These are phyloP conservation scores for Bacterosira constricta DNA, from an alignment of 108 stramenopile genomes.

Conservation along the genomic window DNA sequence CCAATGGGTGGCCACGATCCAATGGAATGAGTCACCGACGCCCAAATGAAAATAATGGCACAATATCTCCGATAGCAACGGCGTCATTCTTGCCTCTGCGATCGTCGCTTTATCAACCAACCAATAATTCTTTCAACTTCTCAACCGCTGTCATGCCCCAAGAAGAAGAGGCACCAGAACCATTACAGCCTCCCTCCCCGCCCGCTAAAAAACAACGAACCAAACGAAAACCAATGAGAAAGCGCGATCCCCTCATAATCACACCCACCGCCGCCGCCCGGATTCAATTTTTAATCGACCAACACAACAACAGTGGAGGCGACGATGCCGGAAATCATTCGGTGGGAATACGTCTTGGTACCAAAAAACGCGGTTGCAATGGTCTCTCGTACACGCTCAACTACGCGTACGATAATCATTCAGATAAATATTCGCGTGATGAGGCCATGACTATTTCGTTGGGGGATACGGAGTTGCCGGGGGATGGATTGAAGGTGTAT, in stretches of 20 bases:
- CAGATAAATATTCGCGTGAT: conserved; percentile 60
- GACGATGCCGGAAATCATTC: conserved; percentile 22
- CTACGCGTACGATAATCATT: conserved; percentile 83
- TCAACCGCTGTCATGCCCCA: conserved; percentile 22
- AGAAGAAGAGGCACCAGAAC: background rate
- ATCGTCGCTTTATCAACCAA: background rate
- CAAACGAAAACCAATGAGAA: conserved; percentile 11
- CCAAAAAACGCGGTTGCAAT: conserved; percentile 97
- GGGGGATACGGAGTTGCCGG: conserved; percentile 50
- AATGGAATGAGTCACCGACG: too few relatives aligned
- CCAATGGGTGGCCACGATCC: too few relatives aligned
- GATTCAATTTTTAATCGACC: conserved; percentile 29
- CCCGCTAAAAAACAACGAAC: conserved; percentile 3
- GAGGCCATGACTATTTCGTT: conserved; percentile 55
- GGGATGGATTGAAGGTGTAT: conserved; percentile 84
- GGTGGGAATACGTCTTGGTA: conserved; percentile 94
- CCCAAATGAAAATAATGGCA: too few relatives aligned
- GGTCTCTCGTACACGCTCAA: conserved; percentile 98
- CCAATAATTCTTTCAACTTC: background rate
- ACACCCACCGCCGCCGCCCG: conserved; percentile 44
- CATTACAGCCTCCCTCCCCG: background rate
- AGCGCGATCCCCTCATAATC: conserved; percentile 36
- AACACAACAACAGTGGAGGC: conserved; percentile 25
- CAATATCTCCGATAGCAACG: too few relatives aligned
- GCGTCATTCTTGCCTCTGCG: too few relatives aligned